Evolutionary conservation across 495 filamentous ascomycete genomes (phyloP).

Genomic region (Tuber indicum): DNA sequence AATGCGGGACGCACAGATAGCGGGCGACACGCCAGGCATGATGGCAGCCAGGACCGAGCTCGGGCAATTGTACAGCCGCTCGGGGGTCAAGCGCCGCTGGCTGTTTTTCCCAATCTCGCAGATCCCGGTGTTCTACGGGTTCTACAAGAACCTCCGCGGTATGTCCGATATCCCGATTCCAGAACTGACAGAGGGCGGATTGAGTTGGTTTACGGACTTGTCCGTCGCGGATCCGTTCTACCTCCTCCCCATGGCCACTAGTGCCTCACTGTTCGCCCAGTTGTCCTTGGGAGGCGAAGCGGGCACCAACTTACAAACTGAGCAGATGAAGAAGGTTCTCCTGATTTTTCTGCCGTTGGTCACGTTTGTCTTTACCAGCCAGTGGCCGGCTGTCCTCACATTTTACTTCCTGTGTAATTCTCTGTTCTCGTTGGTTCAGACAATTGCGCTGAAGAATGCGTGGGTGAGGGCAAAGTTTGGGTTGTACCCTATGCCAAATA

Average conservation of each 20-base stretch:
- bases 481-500: conserved; percentile 47
- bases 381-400: conserved; percentile 62
- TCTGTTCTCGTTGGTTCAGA: conserved; percentile 54
- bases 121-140: conserved; percentile 66
- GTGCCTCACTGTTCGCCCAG: conserved; percentile 49
- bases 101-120: conserved; percentile 57
- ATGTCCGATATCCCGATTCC: conserved; percentile 78
- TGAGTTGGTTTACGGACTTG: conserved; percentile 74
- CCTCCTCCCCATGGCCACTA: conserved; percentile 58
- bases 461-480: conserved; percentile 50
- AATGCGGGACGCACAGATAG: conserved; percentile 46
- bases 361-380: conserved; percentile 56
- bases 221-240: conserved; percentile 68
- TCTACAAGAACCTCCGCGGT: conserved; percentile 65
- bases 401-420: conserved; percentile 62
- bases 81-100: conserved; percentile 53
- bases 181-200: conserved; percentile 59
- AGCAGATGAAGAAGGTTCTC: conserved; percentile 51
- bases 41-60: conserved; percentile 49
- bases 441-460: conserved; percentile 49
- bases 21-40: conserved; percentile 46
- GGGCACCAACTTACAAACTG: conserved; percentile 38
- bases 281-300: conserved; percentile 40
- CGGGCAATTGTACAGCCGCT: conserved; percentile 46
- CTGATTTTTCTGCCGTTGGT: conserved; percentile 55